phyloP scores from a whole-genome alignment of 805 yeast genomes.

The Kuraishia hungarica region DNA sequence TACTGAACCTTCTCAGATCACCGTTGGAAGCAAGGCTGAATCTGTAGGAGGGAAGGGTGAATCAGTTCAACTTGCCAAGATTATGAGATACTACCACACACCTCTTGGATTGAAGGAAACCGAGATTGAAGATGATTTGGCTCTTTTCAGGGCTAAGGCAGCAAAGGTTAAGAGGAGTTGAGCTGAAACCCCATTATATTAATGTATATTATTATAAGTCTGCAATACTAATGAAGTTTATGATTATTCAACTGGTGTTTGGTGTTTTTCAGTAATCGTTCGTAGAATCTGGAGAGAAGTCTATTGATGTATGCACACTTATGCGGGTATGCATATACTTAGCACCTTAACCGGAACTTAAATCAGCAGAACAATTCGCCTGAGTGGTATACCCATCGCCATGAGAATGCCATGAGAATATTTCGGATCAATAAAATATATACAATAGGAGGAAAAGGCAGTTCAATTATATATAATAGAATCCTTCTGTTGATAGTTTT shows the following conservation, averaged over 20 bases:
- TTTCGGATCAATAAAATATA: too few relatives aligned
- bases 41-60: conserved; percentile 8
- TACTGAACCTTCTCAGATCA: conserved; percentile 3
- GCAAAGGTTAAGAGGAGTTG: conserved; percentile 1
- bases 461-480: too few relatives aligned
- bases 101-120: conserved; percentile 18
- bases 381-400: too few relatives aligned
- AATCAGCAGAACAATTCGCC: too few relatives aligned
- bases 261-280: too few relatives aligned
- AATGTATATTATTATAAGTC: not conserved
- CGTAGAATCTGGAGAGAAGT: too few relatives aligned
- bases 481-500: too few relatives aligned
- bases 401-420: too few relatives aligned
- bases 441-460: too few relatives aligned
- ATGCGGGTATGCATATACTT: too few relatives aligned
- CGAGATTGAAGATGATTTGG: conserved; percentile 15
- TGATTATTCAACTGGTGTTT: not conserved
- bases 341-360: too few relatives aligned
- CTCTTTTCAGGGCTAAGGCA: conserved; percentile 7
- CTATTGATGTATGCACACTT: too few relatives aligned
- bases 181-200: not conserved
- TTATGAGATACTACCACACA: conserved; percentile 12
- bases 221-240: not conserved
- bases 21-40: conserved; percentile 4
- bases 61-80: conserved; percentile 3